Conservation (phyloP, 2,329 filamentous ascomycete species). For the Fusarium algeriense region DNA sequence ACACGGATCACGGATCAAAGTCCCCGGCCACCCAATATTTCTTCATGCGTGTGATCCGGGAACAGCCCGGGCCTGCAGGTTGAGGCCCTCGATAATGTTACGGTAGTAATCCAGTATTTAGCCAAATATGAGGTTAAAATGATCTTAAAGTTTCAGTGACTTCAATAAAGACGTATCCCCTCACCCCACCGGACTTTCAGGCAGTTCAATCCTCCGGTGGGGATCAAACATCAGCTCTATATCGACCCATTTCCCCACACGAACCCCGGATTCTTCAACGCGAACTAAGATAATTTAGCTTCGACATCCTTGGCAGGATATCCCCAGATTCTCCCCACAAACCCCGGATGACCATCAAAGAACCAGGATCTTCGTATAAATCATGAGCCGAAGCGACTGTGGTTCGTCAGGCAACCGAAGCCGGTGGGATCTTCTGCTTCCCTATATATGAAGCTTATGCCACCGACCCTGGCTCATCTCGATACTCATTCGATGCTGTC, state of each 20-base stretch:
- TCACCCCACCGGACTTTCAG: constrained; percentile 17
- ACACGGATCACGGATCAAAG: not conserved
- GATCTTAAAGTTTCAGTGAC: not conserved
- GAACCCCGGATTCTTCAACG: constrained; percentile 8
- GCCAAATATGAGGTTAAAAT: not conserved
- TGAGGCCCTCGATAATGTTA: not conserved
- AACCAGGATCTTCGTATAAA: not conserved
- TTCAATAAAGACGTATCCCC: not conserved
- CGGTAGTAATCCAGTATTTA: not conserved
- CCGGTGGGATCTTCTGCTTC: not conserved
- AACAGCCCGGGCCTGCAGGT: not conserved
- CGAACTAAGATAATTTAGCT: not conserved
- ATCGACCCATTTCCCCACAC: constrained; percentile 1
- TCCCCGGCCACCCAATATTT: not conserved
- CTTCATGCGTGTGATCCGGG: not conserved
- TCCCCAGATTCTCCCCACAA: constrained; percentile 26
- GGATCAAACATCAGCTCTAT: not conserved
- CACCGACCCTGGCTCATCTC: not conserved
- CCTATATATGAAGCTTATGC: constrained; percentile 21
- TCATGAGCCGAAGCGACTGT: not conserved
- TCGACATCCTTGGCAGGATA: not conserved
- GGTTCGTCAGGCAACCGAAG: not conserved
- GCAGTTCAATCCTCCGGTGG: constrained; percentile 1
- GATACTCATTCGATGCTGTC: not conserved
- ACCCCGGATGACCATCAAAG: constrained; percentile 1